Percentiles rank a stretch among this genome's conserved stretches.
These are phyloP conservation scores for Termitomyces sp. DNA, from an alignment of 768 basidiomycete genomes.

Conservation along the genomic window DNA sequence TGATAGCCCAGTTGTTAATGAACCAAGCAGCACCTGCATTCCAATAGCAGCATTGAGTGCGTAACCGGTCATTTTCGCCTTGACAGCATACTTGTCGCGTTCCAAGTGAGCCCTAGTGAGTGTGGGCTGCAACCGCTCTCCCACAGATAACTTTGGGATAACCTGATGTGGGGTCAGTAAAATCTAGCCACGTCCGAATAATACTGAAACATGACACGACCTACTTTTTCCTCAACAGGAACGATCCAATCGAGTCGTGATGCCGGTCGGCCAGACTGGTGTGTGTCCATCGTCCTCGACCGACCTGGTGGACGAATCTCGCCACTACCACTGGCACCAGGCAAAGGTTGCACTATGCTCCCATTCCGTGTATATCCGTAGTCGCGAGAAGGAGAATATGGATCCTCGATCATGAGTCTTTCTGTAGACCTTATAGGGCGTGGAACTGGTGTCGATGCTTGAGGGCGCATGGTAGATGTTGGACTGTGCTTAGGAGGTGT, in stretches of 20 bases:
- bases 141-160: slow-evolving; percentile 30
- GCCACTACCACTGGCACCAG: slow-evolving; percentile 1
- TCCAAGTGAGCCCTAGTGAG: slow-evolving; percentile 39
- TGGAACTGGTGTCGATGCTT: neutral
- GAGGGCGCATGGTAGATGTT: neutral
- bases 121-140: slow-evolving; percentile 52
- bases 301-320: slow-evolving; percentile 6
- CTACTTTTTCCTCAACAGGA: slow-evolving; percentile 17
- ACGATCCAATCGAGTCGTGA: slow-evolving; percentile 36
- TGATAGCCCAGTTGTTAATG: slow-evolving; percentile 62
- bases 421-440: slow-evolving; percentile 7
- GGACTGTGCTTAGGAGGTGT: slow-evolving; percentile 2
- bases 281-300: slow-evolving; percentile 11
- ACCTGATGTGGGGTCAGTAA: neutral
- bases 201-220: neutral
- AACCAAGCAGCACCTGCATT: slow-evolving; percentile 58
- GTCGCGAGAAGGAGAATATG: neutral
- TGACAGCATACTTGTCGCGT: slow-evolving; percentile 38
- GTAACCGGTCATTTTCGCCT: slow-evolving; percentile 36
- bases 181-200: neutral
- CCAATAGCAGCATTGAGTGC: slow-evolving; percentile 47
- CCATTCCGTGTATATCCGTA: neutral
- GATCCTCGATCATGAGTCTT: neutral
- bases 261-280: slow-evolving; percentile 11
- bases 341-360: slow-evolving; percentile 14